Conservation (phyloP, 2,329 filamentous ascomycete genomes). For the Cercospora janseana region DNA sequence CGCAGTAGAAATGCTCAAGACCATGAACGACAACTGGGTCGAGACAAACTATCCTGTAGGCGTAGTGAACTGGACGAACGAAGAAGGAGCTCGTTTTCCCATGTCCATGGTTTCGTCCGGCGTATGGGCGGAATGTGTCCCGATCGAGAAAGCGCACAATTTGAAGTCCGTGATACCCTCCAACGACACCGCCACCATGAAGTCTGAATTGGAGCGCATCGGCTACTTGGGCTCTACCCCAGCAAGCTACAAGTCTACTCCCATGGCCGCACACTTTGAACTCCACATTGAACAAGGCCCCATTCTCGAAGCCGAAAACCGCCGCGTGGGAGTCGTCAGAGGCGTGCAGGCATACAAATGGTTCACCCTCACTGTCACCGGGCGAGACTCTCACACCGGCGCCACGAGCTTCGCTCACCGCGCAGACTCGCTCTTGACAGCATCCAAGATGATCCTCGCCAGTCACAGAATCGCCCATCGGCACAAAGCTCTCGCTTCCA, state of each 20-base stretch:
- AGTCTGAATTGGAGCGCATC: constrained; percentile 67
- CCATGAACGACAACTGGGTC: constrained; percentile 64
- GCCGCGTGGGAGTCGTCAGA: constrained; percentile 67
- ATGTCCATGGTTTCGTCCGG: constrained; percentile 71
- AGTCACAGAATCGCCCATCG: constrained; percentile 62
- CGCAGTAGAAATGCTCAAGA: constrained; percentile 69
- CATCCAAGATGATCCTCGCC: constrained; percentile 65
- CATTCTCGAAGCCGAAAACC: constrained; percentile 62
- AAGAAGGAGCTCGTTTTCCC: constrained; percentile 79
- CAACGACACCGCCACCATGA: constrained; percentile 61
- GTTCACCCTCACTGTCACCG: constrained; percentile 65
- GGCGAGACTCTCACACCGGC: constrained; percentile 70
- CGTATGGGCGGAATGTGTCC: constrained; percentile 70
- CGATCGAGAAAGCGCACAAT: constrained; percentile 60
- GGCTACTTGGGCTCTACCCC: constrained; percentile 63
- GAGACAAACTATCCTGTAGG: constrained; percentile 71
- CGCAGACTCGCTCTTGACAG: constrained; percentile 66
- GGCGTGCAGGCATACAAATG: constrained; percentile 75
- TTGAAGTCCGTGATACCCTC: constrained; percentile 59
- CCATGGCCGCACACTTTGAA: constrained; percentile 76
- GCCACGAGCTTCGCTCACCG: constrained; percentile 68
- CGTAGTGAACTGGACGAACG: constrained; percentile 78
- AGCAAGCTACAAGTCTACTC: constrained; percentile 58
- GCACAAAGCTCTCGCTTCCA: constrained; percentile 63
- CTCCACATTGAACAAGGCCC: constrained; percentile 84